These are phyloP conservation scores for Mycena metata DNA, from an alignment of 768 basidiomycete genomes.

Conservation along the genomic window DNA sequence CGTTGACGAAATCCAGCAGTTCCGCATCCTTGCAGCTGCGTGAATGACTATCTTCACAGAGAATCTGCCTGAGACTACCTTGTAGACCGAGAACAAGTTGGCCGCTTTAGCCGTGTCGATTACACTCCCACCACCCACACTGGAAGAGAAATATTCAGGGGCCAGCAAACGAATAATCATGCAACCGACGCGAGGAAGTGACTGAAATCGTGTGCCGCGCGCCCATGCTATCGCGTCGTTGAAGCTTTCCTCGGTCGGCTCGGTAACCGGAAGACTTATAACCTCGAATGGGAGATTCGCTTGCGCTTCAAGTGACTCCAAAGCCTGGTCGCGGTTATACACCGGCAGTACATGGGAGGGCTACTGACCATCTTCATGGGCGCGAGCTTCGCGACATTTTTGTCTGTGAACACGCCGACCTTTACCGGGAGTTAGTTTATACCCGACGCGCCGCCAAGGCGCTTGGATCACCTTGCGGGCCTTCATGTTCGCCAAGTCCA, in stretches of 20 bases:
- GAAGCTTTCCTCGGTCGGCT: slow-evolving; percentile 95
- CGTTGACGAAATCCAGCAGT: slow-evolving; percentile 97
- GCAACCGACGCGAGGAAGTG: slow-evolving; percentile 88
- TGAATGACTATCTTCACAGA: no score
- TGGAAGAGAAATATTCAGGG: slow-evolving; percentile 43
- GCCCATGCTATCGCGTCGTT: slow-evolving; percentile 91
- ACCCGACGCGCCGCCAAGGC: slow-evolving; percentile 5
- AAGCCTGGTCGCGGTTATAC: slow-evolving; percentile 59
- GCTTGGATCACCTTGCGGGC: slow-evolving; percentile 75
- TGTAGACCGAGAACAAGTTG: slow-evolving; percentile 94
- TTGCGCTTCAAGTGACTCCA: slow-evolving; percentile 85
- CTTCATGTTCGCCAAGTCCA: slow-evolving; percentile 95
- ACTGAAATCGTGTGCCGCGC: slow-evolving; percentile 86
- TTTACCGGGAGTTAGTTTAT: slow-evolving; percentile 48
- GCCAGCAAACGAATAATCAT: slow-evolving; percentile 11
- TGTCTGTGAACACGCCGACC: slow-evolving; percentile 96
- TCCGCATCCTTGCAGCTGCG: slow-evolving; percentile 72
- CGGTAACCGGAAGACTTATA: slow-evolving; percentile 84
- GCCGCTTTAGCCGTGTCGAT: slow-evolving; percentile 98
- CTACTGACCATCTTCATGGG: slow-evolving; percentile 84
- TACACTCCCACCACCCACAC: slow-evolving; percentile 93
- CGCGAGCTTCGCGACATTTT: slow-evolving; percentile 81
- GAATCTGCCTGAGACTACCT: no score
- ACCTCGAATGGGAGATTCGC: slow-evolving; percentile 84
- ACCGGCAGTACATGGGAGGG: slow-evolving; percentile 1